These are phyloP conservation scores for Phytopythium ostracodes DNA, from an alignment of 352 stramenopile genomes.

Conservation along the genomic window DNA sequence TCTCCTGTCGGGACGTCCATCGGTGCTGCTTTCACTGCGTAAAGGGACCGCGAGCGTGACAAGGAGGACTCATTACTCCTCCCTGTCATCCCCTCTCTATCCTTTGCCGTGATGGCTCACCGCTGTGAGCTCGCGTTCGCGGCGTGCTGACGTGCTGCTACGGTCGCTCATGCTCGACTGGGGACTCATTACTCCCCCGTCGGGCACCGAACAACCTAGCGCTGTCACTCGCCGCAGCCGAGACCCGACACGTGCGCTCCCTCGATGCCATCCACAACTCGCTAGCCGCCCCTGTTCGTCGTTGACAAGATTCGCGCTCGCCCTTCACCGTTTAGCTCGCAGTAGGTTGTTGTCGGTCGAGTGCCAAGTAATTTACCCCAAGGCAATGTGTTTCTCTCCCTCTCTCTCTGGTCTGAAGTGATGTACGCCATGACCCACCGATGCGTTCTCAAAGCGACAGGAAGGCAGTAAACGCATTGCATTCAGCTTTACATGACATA, in stretches of 20 bases:
- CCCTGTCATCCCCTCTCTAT: not conserved
- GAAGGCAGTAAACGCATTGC: no score
- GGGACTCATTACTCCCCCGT: not conserved
- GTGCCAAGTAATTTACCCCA: conserved; percentile 1
- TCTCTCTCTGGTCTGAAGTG: not conserved
- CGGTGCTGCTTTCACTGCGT: not conserved
- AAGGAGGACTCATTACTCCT: conserved; percentile 1
- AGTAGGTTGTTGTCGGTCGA: not conserved
- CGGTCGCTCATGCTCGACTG: not conserved
- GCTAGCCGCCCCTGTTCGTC: not conserved
- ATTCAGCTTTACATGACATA: no score
- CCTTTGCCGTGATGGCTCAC: not conserved
- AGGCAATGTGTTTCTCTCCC: not conserved
- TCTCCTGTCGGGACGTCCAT: not conserved
- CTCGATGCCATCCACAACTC: not conserved
- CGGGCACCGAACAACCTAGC: not conserved
- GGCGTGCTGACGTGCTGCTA: not conserved
- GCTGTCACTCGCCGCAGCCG: not conserved
- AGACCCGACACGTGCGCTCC: not conserved
- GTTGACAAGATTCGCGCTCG: not conserved
- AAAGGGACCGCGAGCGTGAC: not conserved
- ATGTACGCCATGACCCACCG: no score
- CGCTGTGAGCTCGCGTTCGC: no score
- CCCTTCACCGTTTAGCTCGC: not conserved
- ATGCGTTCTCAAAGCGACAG: no score